A percentile compares a stretch with the other conserved stretches of the same genome.
phyloP scores from a whole-genome alignment of 2,329 filamentous ascomycete species.

The Geosmithia morbida region DNA sequence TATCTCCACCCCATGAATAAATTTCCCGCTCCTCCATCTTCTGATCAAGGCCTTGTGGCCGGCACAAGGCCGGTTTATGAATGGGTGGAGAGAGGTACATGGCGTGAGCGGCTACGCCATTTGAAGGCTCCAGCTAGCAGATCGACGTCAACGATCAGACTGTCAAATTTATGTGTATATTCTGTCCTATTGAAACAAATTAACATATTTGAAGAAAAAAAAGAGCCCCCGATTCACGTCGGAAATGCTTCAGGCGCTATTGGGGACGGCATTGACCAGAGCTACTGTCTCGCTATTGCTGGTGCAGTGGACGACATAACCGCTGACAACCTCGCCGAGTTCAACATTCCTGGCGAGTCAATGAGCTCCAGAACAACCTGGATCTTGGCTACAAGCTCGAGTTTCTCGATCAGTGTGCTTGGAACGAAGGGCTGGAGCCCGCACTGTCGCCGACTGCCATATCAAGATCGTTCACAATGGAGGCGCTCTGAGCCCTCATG shows the following conservation, averaged over 20 bases:
- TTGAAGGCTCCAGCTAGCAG: neutral
- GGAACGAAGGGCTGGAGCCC: slow-evolving; percentile 13
- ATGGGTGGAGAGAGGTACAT: neutral
- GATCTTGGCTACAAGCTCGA: slow-evolving; percentile 17
- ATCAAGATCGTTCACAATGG: slow-evolving; percentile 19
- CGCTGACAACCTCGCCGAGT: slow-evolving; percentile 21
- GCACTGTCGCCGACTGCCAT: slow-evolving; percentile 12
- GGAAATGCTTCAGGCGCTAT: slow-evolving; percentile 13
- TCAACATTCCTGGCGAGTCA: slow-evolving; percentile 30
- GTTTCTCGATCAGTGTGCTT: slow-evolving; percentile 24
- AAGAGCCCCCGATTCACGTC: slow-evolving; percentile 8
- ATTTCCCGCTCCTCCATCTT: neutral
- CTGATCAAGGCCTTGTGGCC: neutral
- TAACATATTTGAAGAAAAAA: neutral
- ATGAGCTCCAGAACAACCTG: slow-evolving; percentile 10
- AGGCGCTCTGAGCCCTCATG: slow-evolving; percentile 16
- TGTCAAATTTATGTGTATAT: neutral
- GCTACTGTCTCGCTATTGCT: slow-evolving; percentile 9
- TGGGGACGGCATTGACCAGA: slow-evolving; percentile 11
- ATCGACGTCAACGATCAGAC: neutral
- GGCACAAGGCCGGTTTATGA: neutral
- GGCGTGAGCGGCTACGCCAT: neutral
- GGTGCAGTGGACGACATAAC: slow-evolving; percentile 16
- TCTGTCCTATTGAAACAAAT: neutral
- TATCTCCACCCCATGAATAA: neutral